Conservation (phyloP, 371 early-diverging fungal species). For the Mortierella sp. region DNA sequence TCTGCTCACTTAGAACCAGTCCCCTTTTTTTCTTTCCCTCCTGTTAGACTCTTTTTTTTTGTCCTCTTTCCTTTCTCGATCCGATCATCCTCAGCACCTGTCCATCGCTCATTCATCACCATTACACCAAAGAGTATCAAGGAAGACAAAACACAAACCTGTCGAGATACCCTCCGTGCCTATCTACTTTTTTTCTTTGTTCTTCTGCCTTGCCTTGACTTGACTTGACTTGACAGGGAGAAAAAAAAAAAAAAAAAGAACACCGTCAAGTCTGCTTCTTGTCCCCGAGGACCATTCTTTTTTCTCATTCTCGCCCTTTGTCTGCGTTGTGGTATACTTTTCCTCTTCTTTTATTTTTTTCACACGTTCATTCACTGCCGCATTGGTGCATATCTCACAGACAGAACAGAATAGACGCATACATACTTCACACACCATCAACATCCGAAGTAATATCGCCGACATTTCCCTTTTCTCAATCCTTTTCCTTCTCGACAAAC, state of each 20-base stretch:
- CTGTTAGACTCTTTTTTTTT: too few relatives aligned
- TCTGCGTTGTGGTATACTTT: neutral
- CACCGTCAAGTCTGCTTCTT: neutral
- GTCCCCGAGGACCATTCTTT: neutral
- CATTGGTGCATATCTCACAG: neutral
- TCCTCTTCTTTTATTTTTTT: neutral
- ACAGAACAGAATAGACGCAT: neutral
- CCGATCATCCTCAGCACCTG: neutral
- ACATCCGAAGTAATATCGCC: neutral
- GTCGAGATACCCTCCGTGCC: neutral
- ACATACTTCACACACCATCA: neutral
- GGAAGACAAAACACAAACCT: slow-evolving; percentile 8
- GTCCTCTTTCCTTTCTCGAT: neutral
- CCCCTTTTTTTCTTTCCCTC: neutral
- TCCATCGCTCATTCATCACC: neutral
- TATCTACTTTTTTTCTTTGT: slow-evolving; percentile 8
- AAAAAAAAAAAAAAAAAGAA: neutral
- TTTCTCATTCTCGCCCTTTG: neutral
- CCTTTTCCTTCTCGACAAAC: neutral
- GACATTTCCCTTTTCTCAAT: neutral
- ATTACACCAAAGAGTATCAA: neutral
- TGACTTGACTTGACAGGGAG: neutral
- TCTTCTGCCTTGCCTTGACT: neutral
- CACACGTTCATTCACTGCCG: slow-evolving; percentile 5
- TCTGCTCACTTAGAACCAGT: neutral